Evolutionary conservation across 2,329 filamentous ascomycete species (phyloP).

Genomic region (Alternaria conjuncta): DNA sequence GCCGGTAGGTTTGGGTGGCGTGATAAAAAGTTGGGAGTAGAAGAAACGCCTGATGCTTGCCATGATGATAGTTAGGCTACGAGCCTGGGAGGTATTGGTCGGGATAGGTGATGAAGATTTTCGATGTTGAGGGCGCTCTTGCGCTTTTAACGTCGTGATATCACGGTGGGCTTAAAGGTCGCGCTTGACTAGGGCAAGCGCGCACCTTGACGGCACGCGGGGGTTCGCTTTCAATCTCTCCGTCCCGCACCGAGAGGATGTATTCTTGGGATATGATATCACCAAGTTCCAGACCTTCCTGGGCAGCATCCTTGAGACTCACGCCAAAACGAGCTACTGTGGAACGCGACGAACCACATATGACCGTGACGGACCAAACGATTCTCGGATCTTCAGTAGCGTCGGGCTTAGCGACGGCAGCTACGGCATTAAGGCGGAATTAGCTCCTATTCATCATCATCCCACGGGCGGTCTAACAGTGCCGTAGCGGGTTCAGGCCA

Average conservation of each 20-base stretch:
- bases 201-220: neutral
- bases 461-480: neutral
- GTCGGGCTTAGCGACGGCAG: neutral
- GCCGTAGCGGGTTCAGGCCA: neutral
- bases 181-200: neutral
- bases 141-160: neutral
- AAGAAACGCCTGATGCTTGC: slow-evolving; percentile 36
- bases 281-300: neutral
- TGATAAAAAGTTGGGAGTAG: slow-evolving; percentile 50
- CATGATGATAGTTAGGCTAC: neutral
- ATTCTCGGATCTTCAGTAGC: neutral
- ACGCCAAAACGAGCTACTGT: neutral
- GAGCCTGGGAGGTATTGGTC: neutral
- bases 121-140: neutral
- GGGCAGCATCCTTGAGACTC: neutral
- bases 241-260: neutral
- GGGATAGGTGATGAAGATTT: neutral
- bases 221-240: neutral
- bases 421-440: neutral
- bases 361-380: neutral
- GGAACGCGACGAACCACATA: neutral
- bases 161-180: neutral
- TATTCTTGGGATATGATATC: neutral
- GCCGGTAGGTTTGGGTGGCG: slow-evolving; percentile 36
- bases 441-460: neutral